Base-by-base conservation (phyloP, 192 early-diverging fungal species). In the Spinellus fusiger region DNA sequence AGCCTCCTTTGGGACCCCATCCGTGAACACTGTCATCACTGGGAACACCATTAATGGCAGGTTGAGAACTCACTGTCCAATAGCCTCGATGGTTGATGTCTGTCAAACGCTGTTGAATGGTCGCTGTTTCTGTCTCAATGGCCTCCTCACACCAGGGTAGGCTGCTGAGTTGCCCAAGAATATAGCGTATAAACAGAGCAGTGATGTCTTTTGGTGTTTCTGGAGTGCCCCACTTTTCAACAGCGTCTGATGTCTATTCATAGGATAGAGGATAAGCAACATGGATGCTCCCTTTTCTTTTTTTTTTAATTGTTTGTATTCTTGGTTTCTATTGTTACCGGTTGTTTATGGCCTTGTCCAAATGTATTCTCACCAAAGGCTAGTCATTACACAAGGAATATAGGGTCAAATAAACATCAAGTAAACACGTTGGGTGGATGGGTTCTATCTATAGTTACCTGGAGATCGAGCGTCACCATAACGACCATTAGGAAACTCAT, bases 401-500 rank as follows among this genome's bases (percentile, higher is more conserved):
- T 44, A 44, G 4, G 18, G 10, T 3, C 40, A 12, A 2, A 44
- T 3, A 44, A n/a, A 44, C 10, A 44, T 18, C 13, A 44, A 3
- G 18, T 44, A 10, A 12, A 44, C 40, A 44, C 10, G 18, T 12
- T n/a, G 10, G 3, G 10, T 44, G 40, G 18, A n/a, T 44, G 18
- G 40, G 18, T 44, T 44, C 13, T 18, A 5, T 18, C 18, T 44
- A n/a, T 20, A 12, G 16, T 56, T 69, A 69, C 68, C 71, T 2
- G 89, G 90, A n/a, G 91, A 93, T 13, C 89, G 69, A 32, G 91
- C 78, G 66, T 92, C 89, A 56, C 91, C 91, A 84, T 86, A 93
- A 12, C 91, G 82, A 20, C 91, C 91, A 65, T 93, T 93, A n/a
- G 90, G 91, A 65, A 91, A 93, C 48, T 93, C 89, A 80, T 93